These are phyloP conservation scores for Coemansia sp. DNA, from an alignment of 192 early-diverging fungal genomes.

Conservation along the genomic window DNA sequence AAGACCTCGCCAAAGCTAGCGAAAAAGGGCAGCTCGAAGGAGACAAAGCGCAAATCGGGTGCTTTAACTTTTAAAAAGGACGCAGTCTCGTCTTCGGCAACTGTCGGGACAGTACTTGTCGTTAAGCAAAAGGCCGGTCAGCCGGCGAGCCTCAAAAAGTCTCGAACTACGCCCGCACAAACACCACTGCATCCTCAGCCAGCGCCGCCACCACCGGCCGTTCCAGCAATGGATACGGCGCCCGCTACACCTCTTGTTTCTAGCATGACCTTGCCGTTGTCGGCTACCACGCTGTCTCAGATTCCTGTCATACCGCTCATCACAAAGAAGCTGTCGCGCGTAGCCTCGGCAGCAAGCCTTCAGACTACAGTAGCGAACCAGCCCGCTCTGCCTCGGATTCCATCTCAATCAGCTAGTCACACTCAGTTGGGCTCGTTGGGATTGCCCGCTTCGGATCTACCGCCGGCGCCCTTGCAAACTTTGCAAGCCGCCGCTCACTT, in stretches of 20 bases:
- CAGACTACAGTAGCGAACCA: background rate
- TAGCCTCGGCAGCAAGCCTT: background rate
- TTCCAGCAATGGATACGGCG: background rate
- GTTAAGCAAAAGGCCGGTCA: background rate
- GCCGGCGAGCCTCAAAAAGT: constrained; percentile 1
- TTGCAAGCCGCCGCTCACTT: background rate
- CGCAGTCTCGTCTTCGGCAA: background rate
- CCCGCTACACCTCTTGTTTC: constrained; percentile 1
- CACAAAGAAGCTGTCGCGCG: background rate
- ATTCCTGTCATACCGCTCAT: background rate
- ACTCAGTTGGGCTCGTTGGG: background rate
- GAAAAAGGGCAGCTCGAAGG: constrained; percentile 5
- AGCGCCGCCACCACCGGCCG: background rate
- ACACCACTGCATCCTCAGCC: background rate
- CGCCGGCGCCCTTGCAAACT: background rate
- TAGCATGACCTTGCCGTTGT: background rate
- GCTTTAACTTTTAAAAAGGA: constrained; percentile 10
- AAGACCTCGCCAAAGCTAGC: constrained; percentile 22
- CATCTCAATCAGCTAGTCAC: background rate
- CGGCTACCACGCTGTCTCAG: background rate
- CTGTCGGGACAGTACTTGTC: background rate
- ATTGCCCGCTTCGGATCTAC: background rate
- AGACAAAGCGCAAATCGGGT: constrained; percentile 18
- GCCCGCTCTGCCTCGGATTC: background rate
- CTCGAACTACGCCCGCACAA: constrained; percentile 1